Percentiles rank a stretch among this genome's conserved stretches.
Evolutionary conservation across 1,284 basidiomycete genomes (phyloP).

Genomic region (Ganoderma meredithae): DNA sequence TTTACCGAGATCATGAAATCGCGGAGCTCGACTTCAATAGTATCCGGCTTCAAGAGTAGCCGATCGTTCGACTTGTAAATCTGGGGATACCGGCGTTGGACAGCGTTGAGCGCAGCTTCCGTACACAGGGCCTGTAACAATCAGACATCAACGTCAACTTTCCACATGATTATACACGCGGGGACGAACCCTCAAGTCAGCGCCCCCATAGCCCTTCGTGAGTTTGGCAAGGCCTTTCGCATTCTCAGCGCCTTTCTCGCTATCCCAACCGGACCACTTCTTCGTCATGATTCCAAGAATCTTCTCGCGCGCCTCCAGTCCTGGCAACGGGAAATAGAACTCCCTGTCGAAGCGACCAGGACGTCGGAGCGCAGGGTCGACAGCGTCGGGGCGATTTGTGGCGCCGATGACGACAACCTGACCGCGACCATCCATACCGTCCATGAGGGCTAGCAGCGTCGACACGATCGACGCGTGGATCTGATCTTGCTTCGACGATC

Average conservation of each 20-base stretch:
- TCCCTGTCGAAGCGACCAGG: constrained; percentile 98
- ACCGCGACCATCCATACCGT: constrained; percentile 98
- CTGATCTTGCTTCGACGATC: constrained; percentile 98
- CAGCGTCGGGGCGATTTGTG: constrained; percentile 96
- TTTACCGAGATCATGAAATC: constrained; percentile 99
- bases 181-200: constrained; percentile 85
- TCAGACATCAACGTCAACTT: background rate
- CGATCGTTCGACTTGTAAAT: constrained; percentile 95
- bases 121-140: constrained; percentile 85
- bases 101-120: constrained; percentile 95
- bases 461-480: constrained; percentile 98
- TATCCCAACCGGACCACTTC: constrained; percentile 89
- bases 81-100: constrained; percentile 96
- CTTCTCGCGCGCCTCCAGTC: constrained; percentile 83
- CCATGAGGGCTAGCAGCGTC: constrained; percentile 97
- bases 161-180: background rate
- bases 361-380: constrained; percentile 94
- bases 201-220: constrained; percentile 98
- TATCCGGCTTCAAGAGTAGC: constrained; percentile 85
- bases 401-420: constrained; percentile 99
- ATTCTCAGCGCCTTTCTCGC: constrained; percentile 61
- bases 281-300: constrained; percentile 94
- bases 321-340: constrained; percentile 97
- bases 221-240: constrained; percentile 82
- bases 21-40: constrained; percentile 85